Evolutionary conservation across 371 early-diverging fungal genomes (phyloP).

Genomic region (Mucor saturninus): DNA sequence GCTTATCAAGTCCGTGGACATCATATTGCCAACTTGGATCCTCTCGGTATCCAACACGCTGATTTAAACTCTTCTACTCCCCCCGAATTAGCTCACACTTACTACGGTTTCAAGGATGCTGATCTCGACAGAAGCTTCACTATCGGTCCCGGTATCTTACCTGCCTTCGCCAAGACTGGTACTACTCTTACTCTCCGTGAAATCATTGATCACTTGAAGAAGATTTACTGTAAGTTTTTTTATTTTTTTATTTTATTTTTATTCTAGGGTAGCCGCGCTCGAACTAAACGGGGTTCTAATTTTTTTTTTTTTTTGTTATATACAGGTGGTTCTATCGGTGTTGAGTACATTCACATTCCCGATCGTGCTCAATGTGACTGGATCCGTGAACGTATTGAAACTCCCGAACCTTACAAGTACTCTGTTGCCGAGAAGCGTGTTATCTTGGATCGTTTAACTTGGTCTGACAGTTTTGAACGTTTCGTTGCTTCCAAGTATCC

Average conservation of each 20-base stretch:
- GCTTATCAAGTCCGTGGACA: slow-evolving; percentile 98
- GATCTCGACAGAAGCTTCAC: slow-evolving; percentile 92
- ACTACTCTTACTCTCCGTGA: slow-evolving; percentile 85
- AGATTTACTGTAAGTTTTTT: slow-evolving; percentile 76
- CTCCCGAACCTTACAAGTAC: slow-evolving; percentile 85
- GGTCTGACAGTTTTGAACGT: slow-evolving; percentile 96
- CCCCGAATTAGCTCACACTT: slow-evolving; percentile 83
- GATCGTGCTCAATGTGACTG: slow-evolving; percentile 96
- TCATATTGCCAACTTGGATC: slow-evolving; percentile 92
- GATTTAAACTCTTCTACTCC: slow-evolving; percentile 64
- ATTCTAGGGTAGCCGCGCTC: no score
- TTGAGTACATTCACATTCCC: slow-evolving; percentile 97
- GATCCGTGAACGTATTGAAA: slow-evolving; percentile 92
- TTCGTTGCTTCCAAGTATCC: slow-evolving; percentile 96
- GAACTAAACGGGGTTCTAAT: neutral
- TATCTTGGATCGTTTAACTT: slow-evolving; percentile 94
- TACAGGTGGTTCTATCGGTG: slow-evolving; percentile 66
- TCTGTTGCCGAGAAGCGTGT: slow-evolving; percentile 84
- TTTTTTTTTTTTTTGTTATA: neutral
- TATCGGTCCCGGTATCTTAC: slow-evolving; percentile 94
- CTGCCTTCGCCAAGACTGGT: slow-evolving; percentile 75
- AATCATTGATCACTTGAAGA: slow-evolving; percentile 81
- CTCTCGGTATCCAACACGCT: slow-evolving; percentile 82
- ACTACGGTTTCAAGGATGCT: slow-evolving; percentile 93
- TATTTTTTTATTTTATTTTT: slow-evolving; percentile 1